Evolutionary conservation across 805 yeast species (phyloP).

Genomic region (Starmera amethionina): DNA sequence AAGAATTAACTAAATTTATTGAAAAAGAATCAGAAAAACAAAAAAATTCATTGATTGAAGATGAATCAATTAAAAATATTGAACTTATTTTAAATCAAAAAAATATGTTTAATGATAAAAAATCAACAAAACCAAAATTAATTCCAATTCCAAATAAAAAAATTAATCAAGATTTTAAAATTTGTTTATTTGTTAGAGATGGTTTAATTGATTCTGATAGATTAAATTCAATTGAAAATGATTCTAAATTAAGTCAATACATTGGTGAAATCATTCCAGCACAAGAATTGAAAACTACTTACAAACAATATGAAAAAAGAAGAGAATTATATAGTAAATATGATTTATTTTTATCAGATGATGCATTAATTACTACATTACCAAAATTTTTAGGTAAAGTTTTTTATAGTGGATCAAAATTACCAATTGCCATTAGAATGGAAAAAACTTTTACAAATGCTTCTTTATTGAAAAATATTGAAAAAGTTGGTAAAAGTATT

Average conservation of each 20-base stretch:
- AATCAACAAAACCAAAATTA: slow-evolving; percentile 27
- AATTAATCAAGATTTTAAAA: slow-evolving; percentile 29
- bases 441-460: slow-evolving; percentile 30
- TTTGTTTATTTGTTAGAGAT: slow-evolving; percentile 68
- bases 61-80: slow-evolving; percentile 33
- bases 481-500: slow-evolving; percentile 48
- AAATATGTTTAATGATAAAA: slow-evolving; percentile 51
- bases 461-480: slow-evolving; percentile 49
- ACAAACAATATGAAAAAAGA: slow-evolving; percentile 81
- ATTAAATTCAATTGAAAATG: slow-evolving; percentile 16
- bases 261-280: slow-evolving; percentile 52
- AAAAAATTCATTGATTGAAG: slow-evolving; percentile 48
- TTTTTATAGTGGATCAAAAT: slow-evolving; percentile 54
- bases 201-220: slow-evolving; percentile 27
- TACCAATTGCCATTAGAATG: slow-evolving; percentile 55
- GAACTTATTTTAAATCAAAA: slow-evolving; percentile 57
- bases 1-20: slow-evolving; percentile 57
- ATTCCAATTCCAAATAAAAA: slow-evolving; percentile 31
- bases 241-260: slow-evolving; percentile 18
- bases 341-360: slow-evolving; percentile 80
- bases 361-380: slow-evolving; percentile 64
- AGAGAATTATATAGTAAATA: slow-evolving; percentile 60
- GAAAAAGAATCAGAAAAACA: slow-evolving; percentile 22
- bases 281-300: slow-evolving; percentile 70
- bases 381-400: slow-evolving; percentile 79